Evolutionary conservation across 2,329 filamentous ascomycete genomes (phyloP).

Genomic region (Pseudovirgaria hyperparasitica): DNA sequence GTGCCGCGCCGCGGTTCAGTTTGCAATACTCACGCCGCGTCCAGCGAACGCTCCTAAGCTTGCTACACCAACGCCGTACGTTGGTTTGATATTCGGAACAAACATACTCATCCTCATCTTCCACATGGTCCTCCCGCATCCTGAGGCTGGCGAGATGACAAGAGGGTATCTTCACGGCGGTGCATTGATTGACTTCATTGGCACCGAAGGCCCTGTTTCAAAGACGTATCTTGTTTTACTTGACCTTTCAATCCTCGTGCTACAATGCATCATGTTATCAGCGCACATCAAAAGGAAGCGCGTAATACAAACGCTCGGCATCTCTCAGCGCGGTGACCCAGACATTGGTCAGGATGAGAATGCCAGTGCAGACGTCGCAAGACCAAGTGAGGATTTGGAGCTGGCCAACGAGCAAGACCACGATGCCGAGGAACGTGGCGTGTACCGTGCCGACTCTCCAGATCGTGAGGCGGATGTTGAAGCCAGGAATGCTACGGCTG

Average conservation of each 20-base stretch:
- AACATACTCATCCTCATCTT: conserved; percentile 45
- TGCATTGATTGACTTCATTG: conserved; percentile 51
- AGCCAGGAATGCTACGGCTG: too few relatives aligned
- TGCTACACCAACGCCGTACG: conserved; percentile 38
- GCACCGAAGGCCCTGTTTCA: conserved; percentile 44
- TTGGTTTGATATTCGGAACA: conserved; percentile 40
- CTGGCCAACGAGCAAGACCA: conserved; percentile 44
- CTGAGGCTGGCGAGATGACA: conserved; percentile 33
- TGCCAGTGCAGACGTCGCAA: too few relatives aligned
- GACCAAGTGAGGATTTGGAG: too few relatives aligned
- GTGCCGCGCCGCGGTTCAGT: conserved; percentile 41
- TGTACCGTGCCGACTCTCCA: conserved; percentile 11
- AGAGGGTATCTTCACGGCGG: conserved; percentile 48
- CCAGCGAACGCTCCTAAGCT: conserved; percentile 32
- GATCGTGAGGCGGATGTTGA: too few relatives aligned
- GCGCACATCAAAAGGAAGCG: conserved; percentile 40
- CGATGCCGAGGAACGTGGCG: conserved; percentile 47
- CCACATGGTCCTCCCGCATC: conserved; percentile 31
- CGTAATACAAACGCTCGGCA: conserved; percentile 28
- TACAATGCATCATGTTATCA: conserved; percentile 46
- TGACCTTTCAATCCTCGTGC: conserved; percentile 39
- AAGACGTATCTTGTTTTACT: conserved; percentile 38
- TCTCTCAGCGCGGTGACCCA: too few relatives aligned
- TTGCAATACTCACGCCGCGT: conserved; percentile 47
- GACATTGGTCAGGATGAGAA: too few relatives aligned